A percentile compares a stretch with the other conserved stretches of the same genome.
These are phyloP conservation scores for Fusarium keratoplasticum DNA, from an alignment of 2,329 filamentous ascomycete genomes.

Conservation along the genomic window DNA sequence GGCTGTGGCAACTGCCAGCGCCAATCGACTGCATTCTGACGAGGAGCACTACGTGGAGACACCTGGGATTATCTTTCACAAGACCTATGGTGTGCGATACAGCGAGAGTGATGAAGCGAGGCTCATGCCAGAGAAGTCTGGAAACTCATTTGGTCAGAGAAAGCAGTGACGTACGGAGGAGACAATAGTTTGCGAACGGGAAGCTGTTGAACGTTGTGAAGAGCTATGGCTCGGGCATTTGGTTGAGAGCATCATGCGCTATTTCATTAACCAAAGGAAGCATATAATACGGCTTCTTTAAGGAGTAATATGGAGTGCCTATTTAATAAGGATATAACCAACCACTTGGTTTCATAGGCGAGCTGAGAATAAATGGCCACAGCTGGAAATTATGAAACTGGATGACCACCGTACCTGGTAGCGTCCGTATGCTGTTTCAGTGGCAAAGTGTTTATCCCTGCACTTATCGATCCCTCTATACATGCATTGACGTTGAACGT, in stretches of 20 bases:
- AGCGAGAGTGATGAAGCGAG: slow-evolving; percentile 8
- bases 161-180: not conserved
- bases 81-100: not conserved
- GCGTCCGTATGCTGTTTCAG: too few species aligned
- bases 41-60: not conserved
- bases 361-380: not conserved
- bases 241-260: too few species aligned
- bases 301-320: not conserved
- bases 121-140: not conserved
- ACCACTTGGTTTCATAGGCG: not conserved
- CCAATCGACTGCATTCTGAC: not conserved
- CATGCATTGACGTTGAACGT: not conserved
- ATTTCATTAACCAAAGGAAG: not conserved
- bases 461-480: not conserved
- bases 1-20: not conserved
- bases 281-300: not conserved
- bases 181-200: not conserved
- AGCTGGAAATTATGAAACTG: not conserved
- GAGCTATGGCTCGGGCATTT: not conserved
- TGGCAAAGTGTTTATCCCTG: not conserved
- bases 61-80: not conserved
- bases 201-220: not conserved
- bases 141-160: not conserved
- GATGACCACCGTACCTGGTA: too few species aligned
- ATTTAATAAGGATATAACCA: not conserved